Conservation (phyloP, 192 early-diverging fungal species). For the Coemansia sp. region DNA sequence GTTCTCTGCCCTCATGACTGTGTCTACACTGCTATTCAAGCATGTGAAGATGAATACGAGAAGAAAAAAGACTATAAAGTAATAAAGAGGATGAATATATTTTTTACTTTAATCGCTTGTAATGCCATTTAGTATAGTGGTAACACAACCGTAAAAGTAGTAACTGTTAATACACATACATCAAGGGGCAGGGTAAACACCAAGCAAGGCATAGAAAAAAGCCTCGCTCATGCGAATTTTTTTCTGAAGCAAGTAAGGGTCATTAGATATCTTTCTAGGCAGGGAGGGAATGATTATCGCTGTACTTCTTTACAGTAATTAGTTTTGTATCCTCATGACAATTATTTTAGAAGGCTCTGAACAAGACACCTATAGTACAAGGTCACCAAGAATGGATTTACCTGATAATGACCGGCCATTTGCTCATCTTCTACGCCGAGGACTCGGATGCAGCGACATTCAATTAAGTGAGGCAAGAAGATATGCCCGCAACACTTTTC, state of each 20-base stretch:
- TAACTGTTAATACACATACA: not conserved
- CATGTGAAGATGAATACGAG: slow-evolving; percentile 27
- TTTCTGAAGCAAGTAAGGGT: not conserved
- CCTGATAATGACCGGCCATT: not conserved
- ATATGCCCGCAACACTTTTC: not conserved
- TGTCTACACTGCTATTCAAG: slow-evolving; percentile 41
- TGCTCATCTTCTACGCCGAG: slow-evolving; percentile 4
- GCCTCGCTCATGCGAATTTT: not conserved
- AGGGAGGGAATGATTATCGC: not conserved
- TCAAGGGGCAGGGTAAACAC: not conserved
- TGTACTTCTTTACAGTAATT: slow-evolving; percentile 4
- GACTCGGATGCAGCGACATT: not conserved
- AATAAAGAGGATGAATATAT: not conserved
- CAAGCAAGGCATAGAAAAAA: not conserved
- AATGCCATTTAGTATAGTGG: not conserved
- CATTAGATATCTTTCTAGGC: not conserved
- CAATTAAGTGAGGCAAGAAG: not conserved
- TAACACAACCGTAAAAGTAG: not conserved
- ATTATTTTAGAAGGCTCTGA: not conserved
- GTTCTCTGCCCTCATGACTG: slow-evolving; percentile 50
- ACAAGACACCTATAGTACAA: not conserved
- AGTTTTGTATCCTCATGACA: not conserved
- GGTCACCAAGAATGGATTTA: not conserved
- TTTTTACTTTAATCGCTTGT: not conserved
- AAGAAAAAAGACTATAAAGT: slow-evolving; percentile 46